Evolutionary conservation across 805 yeast genomes (phyloP), one percentile per base, ranked within the genome.

Genomic region (Ogataea kodamae): DNA sequence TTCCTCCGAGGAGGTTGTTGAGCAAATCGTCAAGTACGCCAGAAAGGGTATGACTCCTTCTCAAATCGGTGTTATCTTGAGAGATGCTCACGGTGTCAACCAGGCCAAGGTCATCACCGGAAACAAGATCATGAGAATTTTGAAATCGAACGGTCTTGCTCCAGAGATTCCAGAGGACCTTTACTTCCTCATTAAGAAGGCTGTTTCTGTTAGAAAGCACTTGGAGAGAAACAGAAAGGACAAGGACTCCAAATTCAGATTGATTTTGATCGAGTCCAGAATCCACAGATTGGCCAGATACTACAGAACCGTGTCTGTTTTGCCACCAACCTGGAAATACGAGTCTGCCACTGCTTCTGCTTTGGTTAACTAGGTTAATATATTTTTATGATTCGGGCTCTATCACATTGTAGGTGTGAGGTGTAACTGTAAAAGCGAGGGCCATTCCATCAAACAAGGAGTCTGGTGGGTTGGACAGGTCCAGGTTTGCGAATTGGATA

Each of bases 261-360:
- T 92, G 67, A 92, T 92, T 92, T 83, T 92, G 73, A 89, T 92
- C 72, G 99, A 92, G 79, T 90, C 97, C 54, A 89, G 99, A 88
- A 92, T 92, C 78, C 99, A 92, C 95, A 90, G 99, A 83, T 85
- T 92, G 69, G 96, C 98, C 60, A 86, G 99, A 79, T 92, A 92
- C 94, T 92, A 92, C 96, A 90, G 96, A 87, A 86, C 96, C 62
- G 96, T 87, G 62, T 78, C 95, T 65, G 97, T 92, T 63, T 82
- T 92, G 67, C 98, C 99, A 62, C 97, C 99, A 70, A 89, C 84
- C 92, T 92, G 99, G 99, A 92, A 92, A 79, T 92, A 85, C 95
- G 99, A 92, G 80, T 90, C 98, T 59, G 96, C 98, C 68, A 92
- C 98, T 67, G 99, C 99, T 67, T 92, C 98, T 64, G 95, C 99